Percentiles rank a stretch among this genome's conserved stretches.
These are phyloP conservation scores for Aspergillus flavus DNA, from an alignment of 2,329 filamentous ascomycete species.

Conservation along the genomic window DNA sequence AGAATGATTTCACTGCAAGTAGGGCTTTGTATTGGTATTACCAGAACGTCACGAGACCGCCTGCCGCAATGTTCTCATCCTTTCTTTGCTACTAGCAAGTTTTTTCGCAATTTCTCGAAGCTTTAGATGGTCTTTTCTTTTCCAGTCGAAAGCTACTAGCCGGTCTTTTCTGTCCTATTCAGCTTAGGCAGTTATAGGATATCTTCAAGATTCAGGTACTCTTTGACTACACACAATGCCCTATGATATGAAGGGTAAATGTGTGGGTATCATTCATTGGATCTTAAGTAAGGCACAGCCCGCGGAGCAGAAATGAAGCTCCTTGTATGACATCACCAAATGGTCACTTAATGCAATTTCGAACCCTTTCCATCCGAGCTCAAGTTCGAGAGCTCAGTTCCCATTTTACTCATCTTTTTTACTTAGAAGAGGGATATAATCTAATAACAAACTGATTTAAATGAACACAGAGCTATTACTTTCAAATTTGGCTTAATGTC, in stretches of 20 bases:
- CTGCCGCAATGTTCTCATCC: neutral
- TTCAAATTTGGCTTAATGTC: neutral
- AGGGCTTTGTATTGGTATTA: slow-evolving; percentile 22
- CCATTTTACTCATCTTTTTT: neutral
- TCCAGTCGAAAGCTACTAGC: neutral
- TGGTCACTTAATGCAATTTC: neutral
- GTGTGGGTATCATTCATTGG: neutral
- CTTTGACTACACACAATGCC: neutral
- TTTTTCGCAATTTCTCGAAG: neutral
- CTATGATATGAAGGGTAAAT: neutral
- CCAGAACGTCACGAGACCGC: slow-evolving; percentile 9
- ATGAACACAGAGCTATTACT: neutral
- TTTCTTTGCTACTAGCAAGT: neutral
- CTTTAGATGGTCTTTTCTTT: neutral
- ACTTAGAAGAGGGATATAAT: neutral
- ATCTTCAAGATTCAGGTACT: neutral
- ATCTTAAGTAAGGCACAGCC: neutral
- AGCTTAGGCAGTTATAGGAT: neutral
- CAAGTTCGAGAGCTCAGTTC: neutral
- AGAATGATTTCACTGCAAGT: slow-evolving; percentile 3
- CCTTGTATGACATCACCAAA: slow-evolving; percentile 2
- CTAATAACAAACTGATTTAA: neutral
- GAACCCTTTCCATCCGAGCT: neutral
- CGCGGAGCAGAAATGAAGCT: neutral
- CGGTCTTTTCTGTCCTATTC: neutral